These are phyloP conservation scores for Scheffersomyces parashehatae DNA, from an alignment of 1,139 yeast genomes.

Conservation along the genomic window DNA sequence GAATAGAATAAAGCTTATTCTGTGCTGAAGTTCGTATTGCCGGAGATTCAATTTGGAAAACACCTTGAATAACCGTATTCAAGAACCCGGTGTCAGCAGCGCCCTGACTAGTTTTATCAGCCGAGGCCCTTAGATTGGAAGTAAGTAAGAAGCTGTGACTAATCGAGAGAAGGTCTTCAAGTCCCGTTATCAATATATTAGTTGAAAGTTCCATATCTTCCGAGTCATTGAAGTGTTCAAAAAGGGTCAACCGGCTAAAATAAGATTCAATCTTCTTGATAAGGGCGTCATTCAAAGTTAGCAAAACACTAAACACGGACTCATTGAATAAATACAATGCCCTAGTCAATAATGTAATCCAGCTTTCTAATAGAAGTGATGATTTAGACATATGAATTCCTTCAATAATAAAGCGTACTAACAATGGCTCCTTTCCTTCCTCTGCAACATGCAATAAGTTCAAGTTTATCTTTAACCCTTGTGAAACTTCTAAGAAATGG, in stretches of 20 bases:
- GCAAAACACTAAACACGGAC: constrained; percentile 51
- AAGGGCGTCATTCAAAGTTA: constrained; percentile 50
- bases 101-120: constrained; percentile 12
- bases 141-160: constrained; percentile 59
- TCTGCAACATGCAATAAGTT: constrained; percentile 34
- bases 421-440: constrained; percentile 32
- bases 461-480: constrained; percentile 28
- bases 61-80: constrained; percentile 82
- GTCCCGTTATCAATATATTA: constrained; percentile 57
- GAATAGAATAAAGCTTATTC: constrained; percentile 53
- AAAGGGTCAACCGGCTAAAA: constrained; percentile 24
- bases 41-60: constrained; percentile 78
- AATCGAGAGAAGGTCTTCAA: constrained; percentile 61
- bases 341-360: constrained; percentile 47
- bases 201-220: constrained; percentile 48
- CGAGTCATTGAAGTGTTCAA: constrained; percentile 19
- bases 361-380: constrained; percentile 44
- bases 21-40: constrained; percentile 55
- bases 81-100: constrained; percentile 55
- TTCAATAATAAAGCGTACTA: constrained; percentile 35
- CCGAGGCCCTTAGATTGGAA: constrained; percentile 26
- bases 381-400: constrained; percentile 40
- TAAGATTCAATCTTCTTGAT: constrained; percentile 44
- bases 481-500: constrained; percentile 33
- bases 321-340: constrained; percentile 51